These are phyloP conservation scores for Prunella vulgaris DNA, from an alignment of 257 asterid species.

Conservation along the genomic window DNA sequence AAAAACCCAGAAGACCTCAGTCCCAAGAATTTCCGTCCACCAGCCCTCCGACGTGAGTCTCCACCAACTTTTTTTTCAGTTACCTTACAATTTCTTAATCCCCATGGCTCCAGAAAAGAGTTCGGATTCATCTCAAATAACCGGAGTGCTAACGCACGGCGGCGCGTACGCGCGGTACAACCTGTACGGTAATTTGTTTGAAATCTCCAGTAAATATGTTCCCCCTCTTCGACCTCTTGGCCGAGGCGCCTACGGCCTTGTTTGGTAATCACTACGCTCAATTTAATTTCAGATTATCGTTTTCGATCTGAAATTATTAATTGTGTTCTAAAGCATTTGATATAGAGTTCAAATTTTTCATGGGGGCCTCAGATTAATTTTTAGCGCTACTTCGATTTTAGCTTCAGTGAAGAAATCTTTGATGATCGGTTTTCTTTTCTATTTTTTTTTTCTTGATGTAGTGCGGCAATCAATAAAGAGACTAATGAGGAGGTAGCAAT, in stretches of 20 bases:
- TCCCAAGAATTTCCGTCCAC: background rate
- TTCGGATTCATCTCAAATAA: slow-evolving; percentile 30
- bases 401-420: background rate
- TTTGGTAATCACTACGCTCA: slow-evolving; percentile 44
- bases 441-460: slow-evolving; percentile 17
- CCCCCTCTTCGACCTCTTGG: slow-evolving; percentile 91
- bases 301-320: background rate
- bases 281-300: background rate
- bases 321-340: background rate
- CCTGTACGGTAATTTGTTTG: slow-evolving; percentile 68
- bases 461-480: slow-evolving; percentile 71
- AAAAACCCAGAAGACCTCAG: background rate
- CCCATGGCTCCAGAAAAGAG: slow-evolving; percentile 38
- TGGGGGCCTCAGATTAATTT: no score
- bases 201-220: slow-evolving; percentile 59
- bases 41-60: slow-evolving; percentile 16
- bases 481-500: slow-evolving; percentile 77
- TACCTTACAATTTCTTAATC: background rate
- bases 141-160: slow-evolving; percentile 55
- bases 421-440: background rate
- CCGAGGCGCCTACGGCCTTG: slow-evolving; percentile 91
- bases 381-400: no score
- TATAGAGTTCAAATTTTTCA: background rate
- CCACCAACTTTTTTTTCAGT: background rate
- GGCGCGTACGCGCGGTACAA: slow-evolving; percentile 72